These are phyloP conservation scores for Cudoniella acicularis DNA, from an alignment of 495 filamentous ascomycete species.

Conservation along the genomic window DNA sequence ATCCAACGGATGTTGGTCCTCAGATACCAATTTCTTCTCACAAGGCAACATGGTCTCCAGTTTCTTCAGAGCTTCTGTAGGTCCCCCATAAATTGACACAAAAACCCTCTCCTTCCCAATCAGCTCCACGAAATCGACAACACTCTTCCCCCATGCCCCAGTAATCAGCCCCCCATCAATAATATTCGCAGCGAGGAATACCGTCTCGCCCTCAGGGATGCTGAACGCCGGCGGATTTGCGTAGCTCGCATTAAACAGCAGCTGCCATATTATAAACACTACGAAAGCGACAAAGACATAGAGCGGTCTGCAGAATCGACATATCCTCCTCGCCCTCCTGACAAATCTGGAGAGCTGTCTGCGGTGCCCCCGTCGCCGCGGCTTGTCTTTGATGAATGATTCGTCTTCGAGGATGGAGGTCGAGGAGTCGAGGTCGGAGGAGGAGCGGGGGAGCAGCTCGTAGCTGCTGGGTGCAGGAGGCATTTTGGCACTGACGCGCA, in stretches of 20 bases:
- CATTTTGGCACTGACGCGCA: not conserved
- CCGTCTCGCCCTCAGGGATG: constrained; percentile 51
- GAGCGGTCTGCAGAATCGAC: constrained; percentile 14
- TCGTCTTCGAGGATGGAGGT: too few species aligned
- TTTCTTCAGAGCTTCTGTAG: constrained; percentile 34
- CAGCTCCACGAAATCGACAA: constrained; percentile 60
- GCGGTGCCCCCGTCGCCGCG: constrained; percentile 3
- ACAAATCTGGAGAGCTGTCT: not conserved
- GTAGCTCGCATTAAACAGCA: constrained; percentile 19
- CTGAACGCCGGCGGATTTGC: constrained; percentile 6
- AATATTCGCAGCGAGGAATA: constrained; percentile 74
- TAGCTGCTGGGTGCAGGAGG: not conserved
- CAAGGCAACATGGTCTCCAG: constrained; percentile 42
- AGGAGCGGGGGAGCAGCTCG: constrained; percentile 16
- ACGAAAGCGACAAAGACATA: constrained; percentile 13
- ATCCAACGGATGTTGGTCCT: constrained; percentile 44
- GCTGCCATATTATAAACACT: constrained; percentile 9
- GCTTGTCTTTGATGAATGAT: constrained; percentile 28
- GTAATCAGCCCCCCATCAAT: constrained; percentile 60
- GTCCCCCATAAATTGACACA: constrained; percentile 62
- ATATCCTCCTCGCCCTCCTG: constrained; percentile 3
- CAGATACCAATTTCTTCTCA: constrained; percentile 47
- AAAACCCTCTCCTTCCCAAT: constrained; percentile 54
- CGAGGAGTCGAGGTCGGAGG: constrained; percentile 4
- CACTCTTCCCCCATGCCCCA: constrained; percentile 62